A percentile compares a stretch with the other conserved stretches of the same genome.
Conservation (phyloP, 345 rosid species). For the Heritiera littoralis region DNA sequence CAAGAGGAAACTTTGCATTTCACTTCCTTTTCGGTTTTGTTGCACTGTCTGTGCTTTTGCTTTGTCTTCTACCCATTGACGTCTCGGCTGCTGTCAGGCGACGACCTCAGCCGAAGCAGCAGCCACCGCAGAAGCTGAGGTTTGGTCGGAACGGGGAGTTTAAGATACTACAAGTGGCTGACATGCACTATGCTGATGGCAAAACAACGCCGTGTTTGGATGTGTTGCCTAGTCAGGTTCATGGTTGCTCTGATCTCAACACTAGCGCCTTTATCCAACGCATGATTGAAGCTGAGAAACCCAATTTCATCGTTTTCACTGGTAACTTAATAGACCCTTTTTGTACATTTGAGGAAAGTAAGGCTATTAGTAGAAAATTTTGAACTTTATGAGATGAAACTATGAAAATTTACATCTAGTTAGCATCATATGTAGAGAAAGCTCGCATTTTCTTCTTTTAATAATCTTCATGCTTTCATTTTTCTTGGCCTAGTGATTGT, state of each 20-base stretch:
- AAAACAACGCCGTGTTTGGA: slow-evolving; percentile 53
- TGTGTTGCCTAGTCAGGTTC: slow-evolving; percentile 47
- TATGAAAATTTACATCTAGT: not conserved
- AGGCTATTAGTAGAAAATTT: not conserved
- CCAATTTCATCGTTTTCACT: slow-evolving; percentile 82
- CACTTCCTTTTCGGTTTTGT: slow-evolving; percentile 18
- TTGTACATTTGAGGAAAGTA: not conserved
- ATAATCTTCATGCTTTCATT: not conserved
- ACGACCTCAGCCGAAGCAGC: slow-evolving; percentile 14
- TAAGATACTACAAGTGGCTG: slow-evolving; percentile 87
- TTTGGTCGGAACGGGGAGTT: slow-evolving; percentile 59
- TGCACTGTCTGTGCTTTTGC: slow-evolving; percentile 16
- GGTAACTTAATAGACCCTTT: slow-evolving; percentile 39
- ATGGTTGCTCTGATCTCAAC: slow-evolving; percentile 78
- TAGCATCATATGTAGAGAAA: not conserved
- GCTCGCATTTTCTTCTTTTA: not conserved
- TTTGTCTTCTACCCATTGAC: slow-evolving; percentile 23
- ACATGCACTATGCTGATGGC: slow-evolving; percentile 86
- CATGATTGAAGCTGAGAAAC: slow-evolving; percentile 75
- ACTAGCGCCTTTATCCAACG: slow-evolving; percentile 72
- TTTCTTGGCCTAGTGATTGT: not conserved
- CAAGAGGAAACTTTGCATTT: slow-evolving; percentile 9
- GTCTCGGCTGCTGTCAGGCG: slow-evolving; percentile 23
- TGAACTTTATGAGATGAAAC: not conserved
- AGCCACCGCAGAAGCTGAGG: slow-evolving; percentile 39